Conservation (phyloP, 495 filamentous ascomycete species). For the Pseudevernia furfuracea region DNA sequence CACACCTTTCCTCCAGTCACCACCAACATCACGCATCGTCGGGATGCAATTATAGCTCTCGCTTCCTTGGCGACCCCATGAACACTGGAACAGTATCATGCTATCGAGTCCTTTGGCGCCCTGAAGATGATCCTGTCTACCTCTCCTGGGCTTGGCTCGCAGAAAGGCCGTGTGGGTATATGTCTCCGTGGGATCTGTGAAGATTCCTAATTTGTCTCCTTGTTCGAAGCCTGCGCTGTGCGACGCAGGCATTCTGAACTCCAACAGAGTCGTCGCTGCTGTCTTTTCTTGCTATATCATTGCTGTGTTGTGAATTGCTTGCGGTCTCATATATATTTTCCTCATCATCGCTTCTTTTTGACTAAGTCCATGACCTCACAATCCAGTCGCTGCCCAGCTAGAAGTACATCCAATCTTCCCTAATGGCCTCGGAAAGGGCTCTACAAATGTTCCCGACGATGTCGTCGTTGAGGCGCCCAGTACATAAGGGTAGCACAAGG, state of each 20-base stretch:
- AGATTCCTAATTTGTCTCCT: slow-evolving; percentile 1
- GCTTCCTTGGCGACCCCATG: background rate
- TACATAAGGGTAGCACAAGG: slow-evolving; percentile 16
- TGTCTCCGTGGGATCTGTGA: slow-evolving; percentile 6
- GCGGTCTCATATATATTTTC: background rate
- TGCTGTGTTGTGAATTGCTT: background rate
- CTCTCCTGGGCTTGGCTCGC: background rate
- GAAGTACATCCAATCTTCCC: background rate
- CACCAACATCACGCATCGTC: slow-evolving; percentile 3
- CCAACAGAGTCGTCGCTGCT: slow-evolving; percentile 2
- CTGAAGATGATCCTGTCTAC: slow-evolving; percentile 2
- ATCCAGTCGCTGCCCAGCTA: background rate
- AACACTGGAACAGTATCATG: background rate
- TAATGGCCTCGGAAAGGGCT: background rate
- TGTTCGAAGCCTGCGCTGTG: slow-evolving; percentile 1
- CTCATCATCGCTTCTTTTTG: background rate
- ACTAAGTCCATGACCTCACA: background rate
- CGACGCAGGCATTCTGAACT: slow-evolving; percentile 3
- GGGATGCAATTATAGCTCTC: slow-evolving; percentile 16
- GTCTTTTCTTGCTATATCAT: background rate
- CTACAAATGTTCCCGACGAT: slow-evolving; percentile 11
- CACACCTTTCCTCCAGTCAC: slow-evolving; percentile 12
- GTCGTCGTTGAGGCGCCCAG: slow-evolving; percentile 12
- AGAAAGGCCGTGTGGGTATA: background rate
- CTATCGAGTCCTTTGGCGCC: slow-evolving; percentile 6